Evolutionary conservation across 305 asterid genomes (phyloP).

Genomic region (Rubia occidens): DNA sequence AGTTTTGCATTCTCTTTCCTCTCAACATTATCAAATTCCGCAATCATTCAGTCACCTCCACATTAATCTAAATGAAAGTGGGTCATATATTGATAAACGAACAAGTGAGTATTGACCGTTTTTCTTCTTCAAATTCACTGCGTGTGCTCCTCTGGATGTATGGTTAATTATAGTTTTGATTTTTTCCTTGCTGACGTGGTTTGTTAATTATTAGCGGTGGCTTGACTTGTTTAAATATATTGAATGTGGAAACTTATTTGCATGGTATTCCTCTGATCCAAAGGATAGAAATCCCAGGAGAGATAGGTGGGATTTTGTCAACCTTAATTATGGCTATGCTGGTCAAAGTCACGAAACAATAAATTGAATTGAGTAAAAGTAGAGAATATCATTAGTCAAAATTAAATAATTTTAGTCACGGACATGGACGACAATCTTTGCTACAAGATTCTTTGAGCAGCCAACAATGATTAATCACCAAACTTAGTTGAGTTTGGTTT

Average conservation of each 20-base stretch:
- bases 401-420: not conserved
- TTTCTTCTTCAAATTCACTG: no score
- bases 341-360: slow-evolving; percentile 7
- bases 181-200: no score
- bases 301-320: slow-evolving; percentile 2
- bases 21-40: no score
- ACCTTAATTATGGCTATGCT: not conserved
- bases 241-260: not conserved
- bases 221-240: not conserved
- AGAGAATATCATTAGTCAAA: not conserved
- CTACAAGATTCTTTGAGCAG: not conserved
- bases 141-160: no score
- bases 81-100: no score
- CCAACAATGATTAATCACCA: not conserved
- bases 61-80: no score
- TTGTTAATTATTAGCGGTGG: not conserved
- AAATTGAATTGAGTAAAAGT: not conserved
- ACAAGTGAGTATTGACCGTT: no score
- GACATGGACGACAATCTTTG: not conserved
- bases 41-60: no score
- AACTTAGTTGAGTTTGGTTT: no score
- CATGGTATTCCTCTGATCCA: not conserved
- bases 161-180: no score
- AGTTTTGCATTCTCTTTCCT: no score
- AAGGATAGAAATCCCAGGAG: not conserved